Percentiles rank a stretch among this genome's conserved stretches.
These are phyloP conservation scores for Teratosphaeria zuluensis DNA, from an alignment of 2,329 filamentous ascomycete species.

Conservation along the genomic window DNA sequence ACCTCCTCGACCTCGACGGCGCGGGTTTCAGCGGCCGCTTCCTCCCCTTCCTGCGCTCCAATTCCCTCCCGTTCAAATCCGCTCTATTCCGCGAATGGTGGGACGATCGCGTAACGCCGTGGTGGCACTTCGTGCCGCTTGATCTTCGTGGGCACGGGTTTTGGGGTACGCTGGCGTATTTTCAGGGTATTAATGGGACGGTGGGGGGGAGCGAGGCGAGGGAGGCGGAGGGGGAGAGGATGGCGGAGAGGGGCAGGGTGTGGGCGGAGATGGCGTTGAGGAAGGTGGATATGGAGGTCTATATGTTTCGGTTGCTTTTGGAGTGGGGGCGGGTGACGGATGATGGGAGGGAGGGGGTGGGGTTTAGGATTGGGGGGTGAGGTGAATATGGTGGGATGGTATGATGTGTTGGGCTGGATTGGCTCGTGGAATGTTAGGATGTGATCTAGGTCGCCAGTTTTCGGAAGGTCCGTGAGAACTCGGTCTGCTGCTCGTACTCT, in stretches of 20 bases:
- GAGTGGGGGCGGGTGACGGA: conserved; percentile 67
- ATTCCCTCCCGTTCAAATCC: conserved; percentile 59
- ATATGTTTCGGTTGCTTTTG: conserved; percentile 65
- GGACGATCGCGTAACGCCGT: conserved; percentile 61
- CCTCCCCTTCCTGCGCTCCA: conserved; percentile 55
- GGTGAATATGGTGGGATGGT: not conserved
- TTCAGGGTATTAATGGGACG: conserved; percentile 48
- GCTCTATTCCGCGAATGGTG: conserved; percentile 73
- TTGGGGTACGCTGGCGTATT: conserved; percentile 66
- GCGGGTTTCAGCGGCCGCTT: conserved; percentile 57
- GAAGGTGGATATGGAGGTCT: conserved; percentile 69
- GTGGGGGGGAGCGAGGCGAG: conserved; percentile 41
- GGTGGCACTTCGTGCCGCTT: conserved; percentile 72
- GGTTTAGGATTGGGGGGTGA: conserved; percentile 12
- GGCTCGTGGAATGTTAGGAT: no score
- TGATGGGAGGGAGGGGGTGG: conserved; percentile 45
- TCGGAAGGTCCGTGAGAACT: no score
- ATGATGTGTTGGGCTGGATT: no score
- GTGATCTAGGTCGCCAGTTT: no score
- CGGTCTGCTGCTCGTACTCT: no score
- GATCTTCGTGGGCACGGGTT: conserved; percentile 64
- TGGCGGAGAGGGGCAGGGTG: conserved; percentile 53
- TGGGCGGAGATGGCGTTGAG: conserved; percentile 57
- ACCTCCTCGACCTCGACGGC: conserved; percentile 63
- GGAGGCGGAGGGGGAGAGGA: conserved; percentile 49